Percentiles rank a stretch among this genome's conserved stretches.
phyloP scores from a whole-genome alignment of 2,329 filamentous ascomycete genomes.

The Cladosporium sp. region DNA sequence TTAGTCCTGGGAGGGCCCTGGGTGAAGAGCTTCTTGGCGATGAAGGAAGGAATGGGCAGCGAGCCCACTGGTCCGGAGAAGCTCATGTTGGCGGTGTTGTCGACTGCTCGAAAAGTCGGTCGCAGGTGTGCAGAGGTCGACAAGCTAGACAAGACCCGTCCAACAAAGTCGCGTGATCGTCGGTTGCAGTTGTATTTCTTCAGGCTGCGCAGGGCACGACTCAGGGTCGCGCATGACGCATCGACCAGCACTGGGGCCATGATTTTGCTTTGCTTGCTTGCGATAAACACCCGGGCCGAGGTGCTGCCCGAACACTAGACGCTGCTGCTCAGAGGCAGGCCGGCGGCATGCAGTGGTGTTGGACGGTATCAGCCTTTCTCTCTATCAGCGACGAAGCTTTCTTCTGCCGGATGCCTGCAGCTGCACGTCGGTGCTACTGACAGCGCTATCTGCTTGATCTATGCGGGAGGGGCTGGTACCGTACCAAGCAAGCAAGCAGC shows the following conservation, averaged over 20 bases:
- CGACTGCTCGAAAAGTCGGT: neutral
- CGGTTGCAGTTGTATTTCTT: slow-evolving; percentile 1
- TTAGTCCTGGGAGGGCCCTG: slow-evolving; percentile 10
- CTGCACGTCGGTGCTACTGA: neutral
- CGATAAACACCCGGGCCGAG: slow-evolving; percentile 7
- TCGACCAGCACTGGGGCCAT: slow-evolving; percentile 9
- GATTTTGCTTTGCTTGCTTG: neutral
- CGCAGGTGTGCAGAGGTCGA: neutral
- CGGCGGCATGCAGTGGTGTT: neutral
- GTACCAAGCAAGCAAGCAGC: neutral
- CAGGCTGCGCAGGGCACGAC: neutral
- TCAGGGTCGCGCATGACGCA: slow-evolving; percentile 10
- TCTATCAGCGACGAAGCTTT: neutral
- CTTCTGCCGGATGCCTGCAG: neutral
- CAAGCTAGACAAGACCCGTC: neutral
- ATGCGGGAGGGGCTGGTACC: neutral
- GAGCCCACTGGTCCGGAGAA: slow-evolving; percentile 17
- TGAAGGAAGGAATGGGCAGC: slow-evolving; percentile 21
- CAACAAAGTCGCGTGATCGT: slow-evolving; percentile 1
- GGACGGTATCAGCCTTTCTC: neutral
- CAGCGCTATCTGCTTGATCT: neutral
- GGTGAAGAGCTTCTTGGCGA: slow-evolving; percentile 11
- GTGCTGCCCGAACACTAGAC: neutral
- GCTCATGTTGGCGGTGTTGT: slow-evolving; percentile 9
- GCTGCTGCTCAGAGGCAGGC: neutral